Evolutionary conservation across 768 basidiomycete species (phyloP).

Genomic region (Xerocomellus chrysenteron): DNA sequence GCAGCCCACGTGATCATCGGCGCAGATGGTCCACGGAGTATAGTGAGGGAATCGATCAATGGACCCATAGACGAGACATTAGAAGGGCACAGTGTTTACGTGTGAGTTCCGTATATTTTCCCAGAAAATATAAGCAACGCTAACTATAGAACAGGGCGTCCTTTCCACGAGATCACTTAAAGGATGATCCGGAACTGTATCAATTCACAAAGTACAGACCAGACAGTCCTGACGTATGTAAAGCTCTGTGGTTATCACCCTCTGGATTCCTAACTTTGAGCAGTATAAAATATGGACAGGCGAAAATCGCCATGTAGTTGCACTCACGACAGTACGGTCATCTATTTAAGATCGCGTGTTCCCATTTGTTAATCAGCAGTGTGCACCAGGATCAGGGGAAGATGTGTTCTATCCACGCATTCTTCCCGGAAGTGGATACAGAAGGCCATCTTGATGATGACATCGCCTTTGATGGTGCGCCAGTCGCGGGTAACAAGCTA

Average conservation of each 20-base stretch:
- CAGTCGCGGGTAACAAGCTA: slow-evolving; percentile 35
- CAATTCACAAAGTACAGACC: slow-evolving; percentile 26
- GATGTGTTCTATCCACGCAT: slow-evolving; percentile 38
- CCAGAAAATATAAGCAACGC: neutral
- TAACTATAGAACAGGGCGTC: slow-evolving; percentile 33
- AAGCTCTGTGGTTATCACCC: neutral
- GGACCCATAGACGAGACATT: slow-evolving; percentile 31
- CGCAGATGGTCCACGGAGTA: slow-evolving; percentile 58
- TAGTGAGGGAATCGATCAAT: slow-evolving; percentile 37
- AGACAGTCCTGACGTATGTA: slow-evolving; percentile 24
- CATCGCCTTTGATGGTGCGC: slow-evolving; percentile 18
- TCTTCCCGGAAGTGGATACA: slow-evolving; percentile 38
- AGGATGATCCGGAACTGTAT: slow-evolving; percentile 44
- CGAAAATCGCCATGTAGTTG: slow-evolving; percentile 24
- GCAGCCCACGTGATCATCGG: slow-evolving; percentile 57
- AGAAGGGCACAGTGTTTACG: slow-evolving; percentile 43
- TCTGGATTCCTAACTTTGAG: neutral
- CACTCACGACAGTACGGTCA: slow-evolving; percentile 24
- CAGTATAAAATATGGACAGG: slow-evolving; percentile 31
- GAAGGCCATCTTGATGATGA: slow-evolving; percentile 37
- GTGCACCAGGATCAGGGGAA: slow-evolving; percentile 35
- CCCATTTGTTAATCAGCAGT: neutral
- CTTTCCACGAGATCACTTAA: slow-evolving; percentile 42
- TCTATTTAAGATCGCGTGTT: neutral
- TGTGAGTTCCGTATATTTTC: slow-evolving; percentile 33